Percentiles rank a stretch among this genome's conserved stretches.
Evolutionary conservation across 169 alveolate genomes (phyloP).

Genomic region (Cryptosporidium andersoni): DNA sequence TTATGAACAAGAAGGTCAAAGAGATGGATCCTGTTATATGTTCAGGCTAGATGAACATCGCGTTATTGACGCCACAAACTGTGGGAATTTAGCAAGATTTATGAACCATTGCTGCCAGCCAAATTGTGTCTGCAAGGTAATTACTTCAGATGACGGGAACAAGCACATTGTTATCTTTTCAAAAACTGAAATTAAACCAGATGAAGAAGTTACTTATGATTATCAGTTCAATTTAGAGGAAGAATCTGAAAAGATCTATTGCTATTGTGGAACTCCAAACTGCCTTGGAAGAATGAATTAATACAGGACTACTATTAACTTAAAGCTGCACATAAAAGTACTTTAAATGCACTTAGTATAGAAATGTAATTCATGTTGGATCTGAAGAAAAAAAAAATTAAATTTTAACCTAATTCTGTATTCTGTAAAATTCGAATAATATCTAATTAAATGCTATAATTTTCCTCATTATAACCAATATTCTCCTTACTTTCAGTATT

Average conservation of each 20-base stretch:
- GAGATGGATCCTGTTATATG: conserved; percentile 91
- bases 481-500: conserved; percentile 42
- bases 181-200: conserved; percentile 88
- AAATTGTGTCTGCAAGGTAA: conserved; percentile 86
- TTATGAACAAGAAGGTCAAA: conserved; percentile 84
- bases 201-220: conserved; percentile 97
- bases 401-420: background rate
- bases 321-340: background rate
- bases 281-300: conserved; percentile 91
- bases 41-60: conserved; percentile 92
- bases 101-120: conserved; percentile 97
- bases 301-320: background rate
- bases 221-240: conserved; percentile 90
- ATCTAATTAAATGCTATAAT: background rate
- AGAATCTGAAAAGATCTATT: conserved; percentile 84
- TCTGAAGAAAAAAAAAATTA: background rate
- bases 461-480: conserved; percentile 9
- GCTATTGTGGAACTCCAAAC: conserved; percentile 89
- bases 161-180: conserved; percentile 95
- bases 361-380: too few relatives aligned
- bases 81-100: conserved; percentile 95
- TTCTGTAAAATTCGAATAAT: too few relatives aligned
- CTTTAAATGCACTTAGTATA: too few relatives aligned
- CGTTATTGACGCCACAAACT: conserved; percentile 95
- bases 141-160: conserved; percentile 85